Base-by-base conservation (phyloP, 1,139 yeast species). In the Candida sojae region DNA sequence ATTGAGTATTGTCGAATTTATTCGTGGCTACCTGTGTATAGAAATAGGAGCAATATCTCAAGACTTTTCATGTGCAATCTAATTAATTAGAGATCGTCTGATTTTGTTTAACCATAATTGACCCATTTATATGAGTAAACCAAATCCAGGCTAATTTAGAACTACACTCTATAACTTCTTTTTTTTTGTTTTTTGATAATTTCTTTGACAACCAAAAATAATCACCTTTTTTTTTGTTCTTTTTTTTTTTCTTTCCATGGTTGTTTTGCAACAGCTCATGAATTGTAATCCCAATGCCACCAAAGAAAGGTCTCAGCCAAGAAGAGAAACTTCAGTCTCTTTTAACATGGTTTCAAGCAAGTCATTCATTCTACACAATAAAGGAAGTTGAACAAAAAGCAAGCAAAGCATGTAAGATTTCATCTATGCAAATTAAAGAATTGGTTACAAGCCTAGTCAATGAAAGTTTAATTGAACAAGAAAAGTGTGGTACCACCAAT, bases 401-500 rank as follows among this genome's bases (percentile, higher is more conserved):
- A 5, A 71, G 78, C 8, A 79, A 77, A 57, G 64, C 56, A 39
- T 69, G 74, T 0, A 82, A 82, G 0, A 67, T 75, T 11, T 69
- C 77, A 12, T 59, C 79, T 0, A 79, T 79, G 79, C 75, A 75
- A 48, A 75, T 79, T 44, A 80, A 80, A 53, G 82, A 75, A 10
- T 54, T 80, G 5, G 59, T 80, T 9, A 75, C 73, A 44, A 57
- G 60, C 11, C 65, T 80, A 50, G 62, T 79, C 6, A 83, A 79
- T 53, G 80, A 76, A 38, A 70, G 69, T 0, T 57, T 79, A 35
- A 68, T 82, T 6, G 72, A 71, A 41, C 70, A 71, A 39, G 83
- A 79, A 51, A 81, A 80, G 61, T 78, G 84, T 57, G 86, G 86
- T 0, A 66, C 69, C 10, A 71, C 79, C 4, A 79, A 79, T 50